Evolutionary conservation across 345 rosid species (phyloP).

Genomic region (Salix udensis): DNA sequence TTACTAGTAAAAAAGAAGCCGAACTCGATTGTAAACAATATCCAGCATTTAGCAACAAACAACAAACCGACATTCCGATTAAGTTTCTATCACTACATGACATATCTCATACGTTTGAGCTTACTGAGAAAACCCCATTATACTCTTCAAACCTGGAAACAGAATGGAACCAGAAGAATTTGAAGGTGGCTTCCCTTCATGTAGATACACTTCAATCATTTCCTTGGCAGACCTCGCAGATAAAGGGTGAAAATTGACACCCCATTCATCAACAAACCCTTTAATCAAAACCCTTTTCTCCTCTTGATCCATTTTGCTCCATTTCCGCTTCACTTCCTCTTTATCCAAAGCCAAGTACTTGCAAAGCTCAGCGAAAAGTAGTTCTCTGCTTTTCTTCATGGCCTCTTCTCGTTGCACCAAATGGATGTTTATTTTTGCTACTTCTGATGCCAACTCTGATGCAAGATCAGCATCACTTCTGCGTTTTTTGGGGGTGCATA

Average conservation of each 20-base stretch:
- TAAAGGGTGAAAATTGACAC: conserved; percentile 59
- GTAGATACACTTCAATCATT: conserved; percentile 65
- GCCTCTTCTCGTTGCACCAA: conserved; percentile 57
- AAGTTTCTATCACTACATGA: background rate
- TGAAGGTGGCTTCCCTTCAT: conserved; percentile 25
- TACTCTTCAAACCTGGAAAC: conserved; percentile 62
- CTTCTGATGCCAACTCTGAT: conserved; percentile 50
- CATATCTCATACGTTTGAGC: background rate
- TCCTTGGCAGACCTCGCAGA: conserved; percentile 61
- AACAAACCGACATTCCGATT: background rate
- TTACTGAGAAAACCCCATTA: conserved; percentile 46
- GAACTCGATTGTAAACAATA: background rate
- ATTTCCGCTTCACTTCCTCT: conserved; percentile 45
- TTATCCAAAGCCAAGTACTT: conserved; percentile 36
- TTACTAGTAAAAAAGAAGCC: background rate
- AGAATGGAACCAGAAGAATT: conserved; percentile 23
- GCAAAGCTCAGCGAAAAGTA: conserved; percentile 68
- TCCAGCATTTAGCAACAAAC: background rate
- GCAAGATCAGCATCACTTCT: conserved; percentile 47
- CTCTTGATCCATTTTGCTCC: conserved; percentile 56
- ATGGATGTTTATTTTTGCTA: conserved; percentile 50
- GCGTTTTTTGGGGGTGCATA: conserved; percentile 25
- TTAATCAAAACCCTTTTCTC: conserved; percentile 50
- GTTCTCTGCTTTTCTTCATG: conserved; percentile 61
- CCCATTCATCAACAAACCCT: conserved; percentile 60